Conservation (phyloP, 495 filamentous ascomycete genomes). For the Aspergillus nanangensis region DNA sequence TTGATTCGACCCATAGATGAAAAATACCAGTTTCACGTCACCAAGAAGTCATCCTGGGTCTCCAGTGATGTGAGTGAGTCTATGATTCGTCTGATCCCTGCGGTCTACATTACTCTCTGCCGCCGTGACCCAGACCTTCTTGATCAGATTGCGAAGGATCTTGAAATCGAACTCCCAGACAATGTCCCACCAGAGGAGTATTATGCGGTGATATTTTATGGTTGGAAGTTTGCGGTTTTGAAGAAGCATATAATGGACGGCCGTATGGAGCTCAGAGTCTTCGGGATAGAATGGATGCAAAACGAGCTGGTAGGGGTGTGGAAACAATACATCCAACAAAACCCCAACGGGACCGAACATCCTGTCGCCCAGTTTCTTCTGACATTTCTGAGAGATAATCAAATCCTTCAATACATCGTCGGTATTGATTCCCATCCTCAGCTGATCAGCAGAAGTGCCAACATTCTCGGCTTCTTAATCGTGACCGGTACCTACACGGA, state of each 20-base stretch:
- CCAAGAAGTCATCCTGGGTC: constrained; percentile 35
- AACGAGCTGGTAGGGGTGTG: constrained; percentile 63
- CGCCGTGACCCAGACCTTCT: constrained; percentile 17
- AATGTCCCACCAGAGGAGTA: constrained; percentile 23
- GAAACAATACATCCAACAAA: constrained; percentile 44
- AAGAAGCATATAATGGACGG: constrained; percentile 71
- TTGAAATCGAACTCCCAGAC: constrained; percentile 36
- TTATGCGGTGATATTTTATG: constrained; percentile 45
- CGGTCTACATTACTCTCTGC: constrained; percentile 22
- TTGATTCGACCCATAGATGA: constrained; percentile 26
- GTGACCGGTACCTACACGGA: constrained; percentile 70
- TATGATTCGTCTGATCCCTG: constrained; percentile 23
- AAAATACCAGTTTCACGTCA: constrained; percentile 30
- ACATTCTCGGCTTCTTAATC: constrained; percentile 85
- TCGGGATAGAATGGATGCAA: constrained; percentile 68
- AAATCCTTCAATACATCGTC: constrained; percentile 79
- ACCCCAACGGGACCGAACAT: constrained; percentile 30
- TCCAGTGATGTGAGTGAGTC: constrained; percentile 32
- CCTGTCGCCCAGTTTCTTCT: constrained; percentile 62
- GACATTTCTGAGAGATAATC: constrained; percentile 57
- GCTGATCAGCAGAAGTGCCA: constrained; percentile 73
- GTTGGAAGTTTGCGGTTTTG: constrained; percentile 68
- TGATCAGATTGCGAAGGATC: constrained; percentile 26
- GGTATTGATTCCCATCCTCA: constrained; percentile 90
- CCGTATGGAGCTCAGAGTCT: constrained; percentile 85